Percentiles rank a stretch among this genome's conserved stretches.
These are phyloP conservation scores for Epichloe festucae DNA, from an alignment of 2,329 filamentous ascomycete species.

Conservation along the genomic window DNA sequence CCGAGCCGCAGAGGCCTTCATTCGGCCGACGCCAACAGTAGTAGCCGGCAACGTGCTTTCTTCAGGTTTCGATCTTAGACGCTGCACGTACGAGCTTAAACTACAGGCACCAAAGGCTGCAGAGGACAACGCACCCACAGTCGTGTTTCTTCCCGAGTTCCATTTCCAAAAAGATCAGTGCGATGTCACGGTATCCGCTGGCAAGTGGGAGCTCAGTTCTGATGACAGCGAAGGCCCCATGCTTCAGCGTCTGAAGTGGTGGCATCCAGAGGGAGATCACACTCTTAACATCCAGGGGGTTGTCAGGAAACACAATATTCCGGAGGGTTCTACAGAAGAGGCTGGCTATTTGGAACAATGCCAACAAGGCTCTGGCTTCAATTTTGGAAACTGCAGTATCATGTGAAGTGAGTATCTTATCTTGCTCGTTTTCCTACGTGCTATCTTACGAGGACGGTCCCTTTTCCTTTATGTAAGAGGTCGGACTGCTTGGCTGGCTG, in stretches of 20 bases:
- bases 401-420: slow-evolving; percentile 27
- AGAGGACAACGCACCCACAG: slow-evolving; percentile 54
- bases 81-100: slow-evolving; percentile 62
- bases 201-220: slow-evolving; percentile 76
- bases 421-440: too few species aligned
- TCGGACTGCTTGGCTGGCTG: not conserved
- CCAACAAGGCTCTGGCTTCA: slow-evolving; percentile 33
- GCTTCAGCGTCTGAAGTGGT: slow-evolving; percentile 76
- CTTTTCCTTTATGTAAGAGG: not conserved
- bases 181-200: slow-evolving; percentile 63
- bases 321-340: slow-evolving; percentile 51
- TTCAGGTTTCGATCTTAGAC: slow-evolving; percentile 72
- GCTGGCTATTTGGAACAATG: slow-evolving; percentile 67
- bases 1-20: slow-evolving; percentile 84
- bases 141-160: slow-evolving; percentile 78
- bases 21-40: slow-evolving; percentile 68
- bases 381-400: slow-evolving; percentile 33
- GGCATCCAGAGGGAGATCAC: slow-evolving; percentile 81
- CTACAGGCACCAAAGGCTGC: slow-evolving; percentile 49
- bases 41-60: slow-evolving; percentile 58
- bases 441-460: too few species aligned
- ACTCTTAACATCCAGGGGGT: slow-evolving; percentile 68
- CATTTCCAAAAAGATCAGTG: slow-evolving; percentile 73
- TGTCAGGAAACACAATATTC: slow-evolving; percentile 48
- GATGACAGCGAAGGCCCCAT: slow-evolving; percentile 57